phyloP scores from a whole-genome alignment of 140 eudicot genomes.

The Erigeron philadelphicus region DNA sequence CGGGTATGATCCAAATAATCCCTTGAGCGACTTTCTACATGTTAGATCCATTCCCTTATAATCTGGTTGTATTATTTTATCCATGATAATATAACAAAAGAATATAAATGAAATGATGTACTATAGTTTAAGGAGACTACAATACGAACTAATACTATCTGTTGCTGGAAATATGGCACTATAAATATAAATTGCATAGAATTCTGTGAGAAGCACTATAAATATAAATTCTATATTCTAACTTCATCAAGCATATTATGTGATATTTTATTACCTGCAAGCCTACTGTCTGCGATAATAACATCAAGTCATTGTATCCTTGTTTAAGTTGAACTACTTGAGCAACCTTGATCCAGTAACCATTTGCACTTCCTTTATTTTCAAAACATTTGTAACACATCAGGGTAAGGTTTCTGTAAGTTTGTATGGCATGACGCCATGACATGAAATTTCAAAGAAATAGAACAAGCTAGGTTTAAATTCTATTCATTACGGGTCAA shows the following conservation, averaged over 20 bases:
- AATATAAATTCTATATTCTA: neutral
- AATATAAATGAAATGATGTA: too few species aligned
- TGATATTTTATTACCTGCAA: constrained; percentile 58
- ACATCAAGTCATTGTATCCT: constrained; percentile 67
- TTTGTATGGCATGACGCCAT: constrained; percentile 21
- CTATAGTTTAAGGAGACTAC: too few species aligned
- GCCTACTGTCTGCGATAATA: constrained; percentile 83
- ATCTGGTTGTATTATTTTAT: too few species aligned
- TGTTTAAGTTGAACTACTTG: constrained; percentile 53
- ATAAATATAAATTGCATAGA: too few species aligned
- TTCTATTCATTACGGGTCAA: too few species aligned
- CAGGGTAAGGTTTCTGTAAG: constrained; percentile 9
- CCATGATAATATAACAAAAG: too few species aligned
- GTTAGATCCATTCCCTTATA: too few species aligned
- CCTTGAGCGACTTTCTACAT: too few species aligned
- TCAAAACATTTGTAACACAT: constrained; percentile 16
- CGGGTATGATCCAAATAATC: too few species aligned
- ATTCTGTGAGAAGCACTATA: too few species aligned
- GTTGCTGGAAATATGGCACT: too few species aligned
- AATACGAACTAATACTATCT: too few species aligned
- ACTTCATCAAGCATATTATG: constrained; percentile 8
- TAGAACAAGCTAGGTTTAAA: neutral
- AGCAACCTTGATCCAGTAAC: constrained; percentile 72
- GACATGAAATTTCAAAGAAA: constrained; percentile 8
- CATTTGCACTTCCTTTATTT: constrained; percentile 66